Base-by-base conservation (phyloP, 1,139 yeast species). In the Protomyces arabidopsidicola region DNA sequence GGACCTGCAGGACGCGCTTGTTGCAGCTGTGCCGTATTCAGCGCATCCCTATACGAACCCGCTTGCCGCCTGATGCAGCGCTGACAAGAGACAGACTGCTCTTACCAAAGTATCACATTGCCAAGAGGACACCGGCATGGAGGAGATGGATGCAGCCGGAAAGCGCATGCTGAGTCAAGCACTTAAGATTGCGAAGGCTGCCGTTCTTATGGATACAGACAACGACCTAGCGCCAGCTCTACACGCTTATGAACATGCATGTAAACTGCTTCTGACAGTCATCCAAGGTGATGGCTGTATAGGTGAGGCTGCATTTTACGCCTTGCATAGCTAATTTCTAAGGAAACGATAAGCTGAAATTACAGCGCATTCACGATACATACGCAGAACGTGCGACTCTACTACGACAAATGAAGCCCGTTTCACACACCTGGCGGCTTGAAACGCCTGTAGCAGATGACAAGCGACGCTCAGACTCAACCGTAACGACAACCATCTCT, bases 351-450 rank as follows among this genome's bases (percentile, higher is more conserved):
- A 39, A 52, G 9, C 62, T 39, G 9, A 58, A 58, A 24, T 48
- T 58, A 10, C 42, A 27, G 9, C 55, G 42, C 10, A 58, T 58
- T 14, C 51, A 58, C 53, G 62, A 58, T 12, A 58, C 62, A 8
- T 58, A 58, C 20, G 36, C 62, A n/a, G 62, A 51, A 9, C 62
- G 62, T 10, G 45, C 52, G 12, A 38, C 34, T 1, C 42, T 58
- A 42, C 53, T 58, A 12, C 24, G 42, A 24, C 55, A 53, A 14
- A 45, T 57, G 6, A 45, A 48, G 22, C 36, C 54, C 1, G 42
- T 14, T 27, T 27, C 31, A 27, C 31, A 27, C 31, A 27, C 8
- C 31, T 27, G 31, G 31, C 31, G 31, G 31, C 31, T 8, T 27
- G 8, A 5, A 27, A 27, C 31, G 31, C 31, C 31, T 5, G 6